These are phyloP conservation scores for Trifolium dubium DNA, from an alignment of 306 rosid species.

Conservation along the genomic window DNA sequence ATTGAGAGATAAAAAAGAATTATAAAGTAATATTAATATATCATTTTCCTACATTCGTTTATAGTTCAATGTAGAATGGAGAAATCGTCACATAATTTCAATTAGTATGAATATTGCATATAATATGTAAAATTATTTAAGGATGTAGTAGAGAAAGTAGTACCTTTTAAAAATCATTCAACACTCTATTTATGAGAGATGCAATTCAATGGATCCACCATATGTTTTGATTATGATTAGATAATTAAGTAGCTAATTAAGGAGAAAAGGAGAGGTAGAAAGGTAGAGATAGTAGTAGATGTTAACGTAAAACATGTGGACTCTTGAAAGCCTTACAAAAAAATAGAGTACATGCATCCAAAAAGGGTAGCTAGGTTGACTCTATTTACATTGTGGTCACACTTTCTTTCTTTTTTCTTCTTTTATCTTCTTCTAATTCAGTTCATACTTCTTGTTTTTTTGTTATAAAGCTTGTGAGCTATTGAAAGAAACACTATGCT, in stretches of 20 bases:
- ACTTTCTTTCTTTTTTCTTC: background rate
- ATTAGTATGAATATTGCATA: too few species aligned
- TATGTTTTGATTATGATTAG: background rate
- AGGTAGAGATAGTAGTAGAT: conserved; percentile 58
- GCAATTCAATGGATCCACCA: background rate
- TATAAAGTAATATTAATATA: too few species aligned
- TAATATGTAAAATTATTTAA: too few species aligned
- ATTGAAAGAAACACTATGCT: too few species aligned
- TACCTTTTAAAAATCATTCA: too few species aligned
- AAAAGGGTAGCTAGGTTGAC: conserved; percentile 78
- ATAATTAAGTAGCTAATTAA: background rate
- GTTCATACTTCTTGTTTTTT: conserved; percentile 2
- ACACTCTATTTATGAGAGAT: background rate
- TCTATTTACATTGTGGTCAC: conserved; percentile 49
- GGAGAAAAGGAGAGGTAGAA: background rate
- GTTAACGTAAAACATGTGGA: conserved; percentile 67
- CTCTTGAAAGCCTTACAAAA: conserved; percentile 87
- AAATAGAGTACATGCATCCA: conserved; percentile 61
- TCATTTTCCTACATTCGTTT: too few species aligned
- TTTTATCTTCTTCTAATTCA: background rate
- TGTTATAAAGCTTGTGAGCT: background rate
- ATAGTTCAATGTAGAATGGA: too few species aligned
- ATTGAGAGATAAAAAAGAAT: too few species aligned
- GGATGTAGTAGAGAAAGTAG: too few species aligned
- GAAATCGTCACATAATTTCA: too few species aligned